phyloP scores from a whole-genome alignment of 2,329 filamentous ascomycete genomes.

The Monosporascus ibericus region DNA sequence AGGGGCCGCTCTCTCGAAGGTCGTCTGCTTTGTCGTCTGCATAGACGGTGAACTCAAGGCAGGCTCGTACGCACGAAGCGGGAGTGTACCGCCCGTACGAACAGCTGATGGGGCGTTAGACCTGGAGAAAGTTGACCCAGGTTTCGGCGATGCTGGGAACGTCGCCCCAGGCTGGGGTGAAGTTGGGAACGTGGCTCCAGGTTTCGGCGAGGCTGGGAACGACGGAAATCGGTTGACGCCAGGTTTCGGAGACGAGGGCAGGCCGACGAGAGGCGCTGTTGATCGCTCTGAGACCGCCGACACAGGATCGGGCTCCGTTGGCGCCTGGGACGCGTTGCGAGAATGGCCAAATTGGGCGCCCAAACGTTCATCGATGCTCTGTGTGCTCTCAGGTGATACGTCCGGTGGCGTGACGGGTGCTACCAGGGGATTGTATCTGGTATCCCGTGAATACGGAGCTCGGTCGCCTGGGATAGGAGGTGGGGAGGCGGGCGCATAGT shows the following conservation, averaged over 20 bases:
- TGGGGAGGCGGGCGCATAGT: slow-evolving; percentile 51
- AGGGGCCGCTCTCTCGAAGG: slow-evolving; percentile 52
- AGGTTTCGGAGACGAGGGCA: slow-evolving; percentile 40
- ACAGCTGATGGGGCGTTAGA: slow-evolving; percentile 47
- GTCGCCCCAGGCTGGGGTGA: too few species aligned
- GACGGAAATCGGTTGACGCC: slow-evolving; percentile 28
- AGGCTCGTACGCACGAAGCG: slow-evolving; percentile 58
- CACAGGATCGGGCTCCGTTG: slow-evolving; percentile 40
- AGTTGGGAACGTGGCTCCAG: background rate
- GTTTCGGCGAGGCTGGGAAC: slow-evolving; percentile 30
- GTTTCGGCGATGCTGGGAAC: too few species aligned
- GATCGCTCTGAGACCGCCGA: slow-evolving; percentile 49
- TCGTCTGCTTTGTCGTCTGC: slow-evolving; percentile 56
- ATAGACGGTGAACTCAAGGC: slow-evolving; percentile 44
- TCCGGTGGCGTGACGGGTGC: slow-evolving; percentile 42
- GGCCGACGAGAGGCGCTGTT: slow-evolving; percentile 44
- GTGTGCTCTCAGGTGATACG: slow-evolving; percentile 39
- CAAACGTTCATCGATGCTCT: slow-evolving; percentile 53
- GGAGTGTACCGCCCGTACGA: slow-evolving; percentile 50
- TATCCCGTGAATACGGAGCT: slow-evolving; percentile 28
- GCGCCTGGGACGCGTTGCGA: slow-evolving; percentile 32
- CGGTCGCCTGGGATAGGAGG: slow-evolving; percentile 49
- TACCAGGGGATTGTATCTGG: slow-evolving; percentile 23
- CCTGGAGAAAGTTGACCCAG: slow-evolving; percentile 42
- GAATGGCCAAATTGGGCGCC: slow-evolving; percentile 33